Percentiles rank a stretch among this genome's conserved stretches.
Conservation (phyloP, 176 grass and related monocot genomes). For the Zea mays region Zm-B73-REFERENCE-NAM-5.0 NC_050100.1:210017501-210018000, state of each 20-base stretch:
- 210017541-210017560: not conserved
- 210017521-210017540: not conserved
- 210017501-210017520: not conserved
- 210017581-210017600: not conserved
- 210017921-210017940: constrained; percentile 46
- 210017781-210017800: not conserved
- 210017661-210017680: not conserved
- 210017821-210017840: not conserved
- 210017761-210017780: not conserved
- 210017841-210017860: not conserved
- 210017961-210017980: not conserved
- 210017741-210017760: not conserved
- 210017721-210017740: not conserved
- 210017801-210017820: not conserved
- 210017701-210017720: not conserved
- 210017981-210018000: not conserved
- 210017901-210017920: constrained; percentile 27
- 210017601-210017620: not conserved
- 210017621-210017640: not conserved
- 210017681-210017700: not conserved
- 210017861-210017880: constrained; percentile 21
- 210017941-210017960: not conserved
- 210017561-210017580: not conserved
- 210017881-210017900: constrained; percentile 34
- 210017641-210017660: not conserved